These are phyloP conservation scores for Suillus tomentosus DNA, from an alignment of 768 basidiomycete genomes.

Conservation along the genomic window DNA sequence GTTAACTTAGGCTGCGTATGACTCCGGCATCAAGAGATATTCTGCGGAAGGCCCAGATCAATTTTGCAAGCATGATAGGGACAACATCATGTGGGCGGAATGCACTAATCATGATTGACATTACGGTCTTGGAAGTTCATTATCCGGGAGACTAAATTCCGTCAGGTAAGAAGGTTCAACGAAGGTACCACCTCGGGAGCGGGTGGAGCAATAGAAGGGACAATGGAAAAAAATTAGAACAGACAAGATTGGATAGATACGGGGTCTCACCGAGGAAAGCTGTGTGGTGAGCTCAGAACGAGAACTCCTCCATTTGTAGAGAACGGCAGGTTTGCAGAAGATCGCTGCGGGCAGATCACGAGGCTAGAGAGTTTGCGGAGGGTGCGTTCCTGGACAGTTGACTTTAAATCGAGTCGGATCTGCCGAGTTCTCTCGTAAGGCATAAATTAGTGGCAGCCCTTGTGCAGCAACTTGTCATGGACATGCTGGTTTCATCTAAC, in stretches of 20 bases:
- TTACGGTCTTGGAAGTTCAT: conserved; percentile 18
- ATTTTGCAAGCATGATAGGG: conserved; percentile 29
- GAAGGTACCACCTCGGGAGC: conserved; percentile 14
- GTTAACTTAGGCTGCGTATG: conserved; percentile 29
- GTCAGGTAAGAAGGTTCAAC: conserved; percentile 25
- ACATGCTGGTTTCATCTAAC: conserved; percentile 39
- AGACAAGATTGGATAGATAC: conserved; percentile 15
- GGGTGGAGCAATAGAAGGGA: conserved; percentile 15
- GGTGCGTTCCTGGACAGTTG: conserved; percentile 35
- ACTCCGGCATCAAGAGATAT: conserved; percentile 31
- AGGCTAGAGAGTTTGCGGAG: conserved; percentile 26
- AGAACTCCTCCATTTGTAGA: conserved; percentile 15
- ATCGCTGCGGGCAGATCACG: conserved; percentile 12
- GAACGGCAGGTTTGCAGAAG: conserved; percentile 13
- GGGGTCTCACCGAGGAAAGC: conserved; percentile 24
- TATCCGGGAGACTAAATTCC: conserved; percentile 27
- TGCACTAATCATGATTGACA: conserved; percentile 7
- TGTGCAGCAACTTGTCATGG: conserved; percentile 21
- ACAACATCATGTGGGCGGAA: conserved; percentile 20
- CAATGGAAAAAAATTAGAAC: conserved; percentile 25
- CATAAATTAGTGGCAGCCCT: conserved; percentile 28
- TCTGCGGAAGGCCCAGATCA: conserved; percentile 27
- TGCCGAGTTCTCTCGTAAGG: conserved; percentile 37
- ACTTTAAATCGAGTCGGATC: conserved; percentile 40
- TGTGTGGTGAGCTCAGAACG: conserved; percentile 17